phyloP scores from a whole-genome alignment of 106 monocot species.

The Narthecium ossifragum region DNA sequence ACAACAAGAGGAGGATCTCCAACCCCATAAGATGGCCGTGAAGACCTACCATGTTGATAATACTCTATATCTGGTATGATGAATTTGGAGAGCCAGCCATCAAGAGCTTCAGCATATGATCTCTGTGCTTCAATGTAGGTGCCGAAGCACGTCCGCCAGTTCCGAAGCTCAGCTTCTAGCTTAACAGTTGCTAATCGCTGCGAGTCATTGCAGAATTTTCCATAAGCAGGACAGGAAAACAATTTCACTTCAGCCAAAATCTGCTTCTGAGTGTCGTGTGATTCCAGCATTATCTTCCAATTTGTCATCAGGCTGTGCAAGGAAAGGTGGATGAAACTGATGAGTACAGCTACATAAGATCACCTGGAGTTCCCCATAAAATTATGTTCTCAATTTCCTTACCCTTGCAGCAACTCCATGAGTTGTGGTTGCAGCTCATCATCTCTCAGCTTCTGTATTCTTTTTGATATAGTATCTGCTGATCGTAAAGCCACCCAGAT shows the following conservation, averaged over 20 bases:
- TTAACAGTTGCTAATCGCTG: slow-evolving; percentile 72
- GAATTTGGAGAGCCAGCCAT: slow-evolving; percentile 91
- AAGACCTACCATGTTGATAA: slow-evolving; percentile 38
- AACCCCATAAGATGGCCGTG: slow-evolving; percentile 16
- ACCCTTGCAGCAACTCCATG: slow-evolving; percentile 90
- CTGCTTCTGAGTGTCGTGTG: slow-evolving; percentile 86
- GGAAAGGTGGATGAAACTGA: not conserved
- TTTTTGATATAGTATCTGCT: slow-evolving; percentile 75
- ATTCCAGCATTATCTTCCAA: slow-evolving; percentile 87
- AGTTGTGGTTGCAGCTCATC: slow-evolving; percentile 94
- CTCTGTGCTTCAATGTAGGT: slow-evolving; percentile 61
- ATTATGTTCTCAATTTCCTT: slow-evolving; percentile 3
- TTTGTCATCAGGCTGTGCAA: slow-evolving; percentile 43
- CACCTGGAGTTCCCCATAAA: not conserved
- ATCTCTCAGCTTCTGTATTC: slow-evolving; percentile 77
- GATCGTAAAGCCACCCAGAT: slow-evolving; percentile 70
- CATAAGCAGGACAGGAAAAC: slow-evolving; percentile 74
- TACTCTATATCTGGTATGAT: slow-evolving; percentile 49
- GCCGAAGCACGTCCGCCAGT: slow-evolving; percentile 71
- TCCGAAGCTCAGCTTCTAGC: slow-evolving; percentile 71
- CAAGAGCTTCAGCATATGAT: slow-evolving; percentile 71
- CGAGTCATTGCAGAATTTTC: slow-evolving; percentile 74
- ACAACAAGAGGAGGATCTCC: slow-evolving; percentile 49
- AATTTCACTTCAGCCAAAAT: slow-evolving; percentile 70
- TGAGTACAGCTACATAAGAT: not conserved